Evolutionary conservation across 768 basidiomycete genomes (phyloP).

Genomic region (Naganishia friedmannii): DNA sequence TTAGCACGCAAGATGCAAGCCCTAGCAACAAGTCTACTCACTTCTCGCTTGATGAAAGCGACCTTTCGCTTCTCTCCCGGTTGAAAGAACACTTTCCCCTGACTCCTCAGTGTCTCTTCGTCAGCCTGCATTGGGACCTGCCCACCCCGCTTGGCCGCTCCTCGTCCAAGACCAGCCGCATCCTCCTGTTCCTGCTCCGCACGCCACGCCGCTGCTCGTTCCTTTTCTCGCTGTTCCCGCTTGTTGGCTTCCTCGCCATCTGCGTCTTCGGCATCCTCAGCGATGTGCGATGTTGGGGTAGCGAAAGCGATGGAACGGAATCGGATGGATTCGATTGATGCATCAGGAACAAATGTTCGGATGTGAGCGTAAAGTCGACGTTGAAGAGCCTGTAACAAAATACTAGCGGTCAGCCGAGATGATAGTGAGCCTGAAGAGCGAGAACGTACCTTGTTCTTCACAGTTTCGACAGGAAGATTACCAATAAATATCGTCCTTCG

Average conservation of each 20-base stretch:
- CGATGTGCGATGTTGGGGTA: constrained; percentile 67
- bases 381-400: constrained; percentile 61
- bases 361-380: constrained; percentile 77
- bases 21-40: constrained; percentile 34
- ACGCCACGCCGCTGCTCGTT: constrained; percentile 50
- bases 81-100: constrained; percentile 64
- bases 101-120: constrained; percentile 47
- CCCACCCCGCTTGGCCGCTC: constrained; percentile 58
- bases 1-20: neutral
- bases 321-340: constrained; percentile 85
- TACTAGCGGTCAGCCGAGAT: neutral
- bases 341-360: constrained; percentile 64
- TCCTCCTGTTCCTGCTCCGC: constrained; percentile 52
- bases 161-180: constrained; percentile 42
- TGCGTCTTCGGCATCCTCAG: constrained; percentile 48
- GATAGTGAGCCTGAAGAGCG: constrained; percentile 4
- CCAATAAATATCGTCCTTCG: constrained; percentile 87
- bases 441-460: constrained; percentile 67
- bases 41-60: constrained; percentile 82
- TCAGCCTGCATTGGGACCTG: constrained; percentile 54
- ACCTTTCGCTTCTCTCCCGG: constrained; percentile 86
- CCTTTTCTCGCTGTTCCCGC: constrained; percentile 46
- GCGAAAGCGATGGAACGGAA: constrained; percentile 93
- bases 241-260: constrained; percentile 38
- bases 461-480: constrained; percentile 74